Evolutionary conservation across 176 grass and related monocot species (phyloP).

Genomic region (Hordeum marinum): DNA sequence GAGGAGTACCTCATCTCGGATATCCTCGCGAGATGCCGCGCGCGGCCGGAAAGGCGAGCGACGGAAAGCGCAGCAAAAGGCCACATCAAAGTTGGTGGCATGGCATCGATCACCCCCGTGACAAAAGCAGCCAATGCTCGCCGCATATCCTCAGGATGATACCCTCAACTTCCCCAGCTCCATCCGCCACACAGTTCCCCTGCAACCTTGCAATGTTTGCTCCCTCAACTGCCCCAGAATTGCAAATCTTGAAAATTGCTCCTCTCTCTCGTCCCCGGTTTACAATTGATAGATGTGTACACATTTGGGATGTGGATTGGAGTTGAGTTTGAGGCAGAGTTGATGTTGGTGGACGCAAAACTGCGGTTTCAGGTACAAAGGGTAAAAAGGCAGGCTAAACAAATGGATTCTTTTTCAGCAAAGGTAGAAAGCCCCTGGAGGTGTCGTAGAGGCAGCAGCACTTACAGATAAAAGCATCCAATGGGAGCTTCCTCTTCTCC

Average conservation of each 20-base stretch:
- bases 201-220: background rate
- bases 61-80: constrained; percentile 26
- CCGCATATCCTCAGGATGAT: constrained; percentile 66
- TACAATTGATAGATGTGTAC: background rate
- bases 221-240: background rate
- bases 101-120: constrained; percentile 38
- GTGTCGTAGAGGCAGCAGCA: constrained; percentile 28
- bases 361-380: constrained; percentile 3
- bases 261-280: background rate
- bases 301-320: background rate
- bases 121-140: constrained; percentile 36
- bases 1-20: constrained; percentile 31
- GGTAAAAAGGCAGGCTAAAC: background rate
- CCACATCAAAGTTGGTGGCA: constrained; percentile 38
- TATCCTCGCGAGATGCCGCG: constrained; percentile 62
- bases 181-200: background rate
- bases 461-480: constrained; percentile 50
- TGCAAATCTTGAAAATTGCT: background rate
- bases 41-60: background rate
- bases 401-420: background rate
- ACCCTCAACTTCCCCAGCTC: background rate
- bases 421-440: constrained; percentile 16
- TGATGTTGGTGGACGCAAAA: background rate
- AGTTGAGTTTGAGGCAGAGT: background rate
- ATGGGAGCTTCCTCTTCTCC: constrained; percentile 55